Evolutionary conservation across 148 eudicot genomes (phyloP), one percentile per base, ranked within the genome.

Genomic region (Chenopodium suecicum): DNA sequence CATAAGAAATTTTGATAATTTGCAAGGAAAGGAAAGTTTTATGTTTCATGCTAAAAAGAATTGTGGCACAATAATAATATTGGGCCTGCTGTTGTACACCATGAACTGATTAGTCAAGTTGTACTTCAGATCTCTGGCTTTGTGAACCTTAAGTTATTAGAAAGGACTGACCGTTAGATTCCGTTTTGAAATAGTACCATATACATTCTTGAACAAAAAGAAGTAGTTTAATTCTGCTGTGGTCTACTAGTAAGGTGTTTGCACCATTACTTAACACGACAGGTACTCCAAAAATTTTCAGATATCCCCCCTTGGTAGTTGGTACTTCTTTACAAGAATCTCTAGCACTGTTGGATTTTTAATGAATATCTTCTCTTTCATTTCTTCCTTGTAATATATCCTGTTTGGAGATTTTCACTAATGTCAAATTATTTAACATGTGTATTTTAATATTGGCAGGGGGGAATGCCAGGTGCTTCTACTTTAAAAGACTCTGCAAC

Each of bases 391-490:
- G 1, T 19, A 20, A 20, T 71, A 37, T 44, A 25, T 2, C 22
- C 27, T 41, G 17, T 56, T n/a, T 14, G 64, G 23, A 56, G 11
- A 5, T 7, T 64, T 20, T 60, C 11, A 64, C 23, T 2, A 9
- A 17, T 32, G 20, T 65, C n/a, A 7, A 7, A 27, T 52, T 16
- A 37, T 68, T 34, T 41, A 31, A 23, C 10, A 11, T 34, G 48
- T 13, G 69, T 41, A 10, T 27, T 31, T 50, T 64, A 14, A 67
- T 75, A 67, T 47, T 80, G 76, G 44, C 62, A 97, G 99, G 99
- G 99, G 73, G 99, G 99, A 78, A 84, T 94, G 89, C 99, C 98
- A 14, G 99, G 99, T 80, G 94, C 99, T 76, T 71, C 97, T 65
- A 73, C 87, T 79, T 81, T 97, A 52, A 90, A 86, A 84, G 97